Evolutionary conservation across 306 rosid genomes (phyloP).

Genomic region (Pterocarpus macrocarpus): DNA sequence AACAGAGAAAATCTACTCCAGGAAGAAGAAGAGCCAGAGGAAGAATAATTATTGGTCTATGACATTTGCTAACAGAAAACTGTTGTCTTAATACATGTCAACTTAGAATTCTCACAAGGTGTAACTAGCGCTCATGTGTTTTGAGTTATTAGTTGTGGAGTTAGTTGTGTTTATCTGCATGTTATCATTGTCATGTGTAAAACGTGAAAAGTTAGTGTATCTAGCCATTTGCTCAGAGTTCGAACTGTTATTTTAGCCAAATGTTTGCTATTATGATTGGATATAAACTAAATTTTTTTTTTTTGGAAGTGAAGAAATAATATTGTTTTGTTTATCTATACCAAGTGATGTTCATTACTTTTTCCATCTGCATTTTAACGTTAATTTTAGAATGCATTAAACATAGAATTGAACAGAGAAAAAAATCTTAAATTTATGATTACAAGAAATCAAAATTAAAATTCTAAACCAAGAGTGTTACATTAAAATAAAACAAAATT

Average conservation of each 20-base stretch:
- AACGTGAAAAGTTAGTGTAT: conserved; percentile 38
- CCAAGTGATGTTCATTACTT: neutral
- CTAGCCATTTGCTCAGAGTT: conserved; percentile 27
- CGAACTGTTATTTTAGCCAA: conserved; percentile 26
- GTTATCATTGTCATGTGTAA: neutral
- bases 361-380: conserved; percentile 13
- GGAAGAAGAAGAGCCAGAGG: conserved; percentile 99
- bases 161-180: conserved; percentile 47
- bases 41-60: conserved; percentile 62
- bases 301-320: neutral
- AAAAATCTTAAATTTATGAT: neutral
- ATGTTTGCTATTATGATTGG: conserved; percentile 26
- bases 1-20: conserved; percentile 98
- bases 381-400: neutral
- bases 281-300: neutral
- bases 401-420: neutral
- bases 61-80: conserved; percentile 51
- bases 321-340: conserved; percentile 32
- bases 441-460: neutral
- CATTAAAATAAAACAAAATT: no score
- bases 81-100: conserved; percentile 35
- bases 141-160: conserved; percentile 41
- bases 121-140: conserved; percentile 37
- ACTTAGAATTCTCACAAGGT: conserved; percentile 39
- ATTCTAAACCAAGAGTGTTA: no score